A percentile compares a stretch with the other conserved stretches of the same genome.
These are phyloP conservation scores for Heritiera littoralis DNA, from an alignment of 345 rosid genomes.

Conservation along the genomic window DNA sequence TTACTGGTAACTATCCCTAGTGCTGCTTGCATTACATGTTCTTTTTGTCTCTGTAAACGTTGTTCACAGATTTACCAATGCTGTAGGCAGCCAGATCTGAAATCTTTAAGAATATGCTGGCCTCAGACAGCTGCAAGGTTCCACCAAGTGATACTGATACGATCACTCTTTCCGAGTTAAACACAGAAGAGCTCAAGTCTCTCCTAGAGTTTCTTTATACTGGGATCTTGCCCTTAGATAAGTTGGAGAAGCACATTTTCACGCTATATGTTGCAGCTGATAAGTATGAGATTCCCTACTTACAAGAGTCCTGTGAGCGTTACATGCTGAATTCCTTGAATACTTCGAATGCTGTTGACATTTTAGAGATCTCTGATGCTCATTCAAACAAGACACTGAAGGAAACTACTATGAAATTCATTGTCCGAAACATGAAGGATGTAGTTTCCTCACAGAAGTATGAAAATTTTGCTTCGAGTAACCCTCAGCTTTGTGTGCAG, in stretches of 20 bases:
- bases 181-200: slow-evolving; percentile 64
- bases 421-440: slow-evolving; percentile 63
- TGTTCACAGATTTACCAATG: neutral
- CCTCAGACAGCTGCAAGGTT: slow-evolving; percentile 67
- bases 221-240: slow-evolving; percentile 52
- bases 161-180: slow-evolving; percentile 59
- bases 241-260: slow-evolving; percentile 55
- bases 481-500: slow-evolving; percentile 59
- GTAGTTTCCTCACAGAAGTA: slow-evolving; percentile 55
- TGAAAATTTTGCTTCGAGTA: slow-evolving; percentile 59
- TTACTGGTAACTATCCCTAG: slow-evolving; percentile 37
- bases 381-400: slow-evolving; percentile 52
- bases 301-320: slow-evolving; percentile 59
- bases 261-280: slow-evolving; percentile 64
- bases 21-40: neutral
- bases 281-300: slow-evolving; percentile 68
- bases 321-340: slow-evolving; percentile 53
- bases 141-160: slow-evolving; percentile 46
- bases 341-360: slow-evolving; percentile 54
- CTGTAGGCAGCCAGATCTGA: slow-evolving; percentile 78
- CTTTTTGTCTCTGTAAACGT: neutral
- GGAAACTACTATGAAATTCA: slow-evolving; percentile 54
- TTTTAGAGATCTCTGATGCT: slow-evolving; percentile 62
- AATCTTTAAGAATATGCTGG: slow-evolving; percentile 72
- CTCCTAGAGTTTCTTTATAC: slow-evolving; percentile 78